Conservation (phyloP, 1,284 basidiomycete species). For the Pseudozyma sp. region DNA sequence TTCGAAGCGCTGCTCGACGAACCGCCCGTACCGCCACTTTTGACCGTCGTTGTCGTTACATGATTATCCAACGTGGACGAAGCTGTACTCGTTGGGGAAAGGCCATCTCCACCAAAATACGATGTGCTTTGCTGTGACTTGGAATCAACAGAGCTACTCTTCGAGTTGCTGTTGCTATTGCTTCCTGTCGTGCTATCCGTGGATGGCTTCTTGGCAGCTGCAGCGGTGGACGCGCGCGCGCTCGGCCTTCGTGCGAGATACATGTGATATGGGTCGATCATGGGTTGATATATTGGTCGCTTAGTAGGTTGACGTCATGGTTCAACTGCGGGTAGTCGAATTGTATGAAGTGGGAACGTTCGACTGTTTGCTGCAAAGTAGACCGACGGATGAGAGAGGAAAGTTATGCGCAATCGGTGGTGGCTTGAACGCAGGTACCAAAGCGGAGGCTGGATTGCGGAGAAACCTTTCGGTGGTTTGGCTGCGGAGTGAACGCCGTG, state of each 20-base stretch:
- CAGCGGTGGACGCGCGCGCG: constrained; percentile 5
- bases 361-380: not conserved
- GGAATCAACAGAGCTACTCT: constrained; percentile 37
- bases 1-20: constrained; percentile 24
- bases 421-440: not conserved
- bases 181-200: not conserved
- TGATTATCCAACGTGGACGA: constrained; percentile 24
- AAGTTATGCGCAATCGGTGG: not conserved
- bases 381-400: not conserved
- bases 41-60: constrained; percentile 11
- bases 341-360: not conserved
- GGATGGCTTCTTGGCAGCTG: constrained; percentile 2
- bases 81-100: constrained; percentile 33
- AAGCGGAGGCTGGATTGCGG: too few species aligned
- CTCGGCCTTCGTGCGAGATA: constrained; percentile 25
- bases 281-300: constrained; percentile 1
- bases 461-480: too few species aligned
- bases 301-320: not conserved
- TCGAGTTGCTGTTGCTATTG: constrained; percentile 9
- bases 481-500: too few species aligned
- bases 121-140: constrained; percentile 28
- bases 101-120: constrained; percentile 27
- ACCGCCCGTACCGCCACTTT: constrained; percentile 6
- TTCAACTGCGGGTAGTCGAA: too few species aligned
- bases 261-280: constrained; percentile 49